These are phyloP conservation scores for Blastocystis sp. DNA, from an alignment of 352 stramenopile species.

Conservation along the genomic window DNA sequence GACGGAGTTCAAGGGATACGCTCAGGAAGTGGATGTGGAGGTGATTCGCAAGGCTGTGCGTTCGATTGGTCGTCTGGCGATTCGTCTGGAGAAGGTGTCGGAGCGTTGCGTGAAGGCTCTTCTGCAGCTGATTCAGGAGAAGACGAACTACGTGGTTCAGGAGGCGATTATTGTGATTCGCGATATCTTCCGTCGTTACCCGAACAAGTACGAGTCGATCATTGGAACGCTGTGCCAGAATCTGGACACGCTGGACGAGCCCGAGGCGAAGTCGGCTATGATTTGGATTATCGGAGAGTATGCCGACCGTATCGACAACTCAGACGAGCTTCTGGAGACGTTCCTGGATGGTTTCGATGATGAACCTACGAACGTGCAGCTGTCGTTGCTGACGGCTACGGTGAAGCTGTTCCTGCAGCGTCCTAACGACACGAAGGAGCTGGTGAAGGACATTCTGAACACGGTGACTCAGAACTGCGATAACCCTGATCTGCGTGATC, in stretches of 20 bases:
- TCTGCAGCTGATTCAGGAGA: conserved; percentile 94
- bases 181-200: conserved; percentile 98
- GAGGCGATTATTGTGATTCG: conserved; percentile 98
- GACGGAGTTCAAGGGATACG: conserved; percentile 96
- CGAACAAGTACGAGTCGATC: conserved; percentile 96
- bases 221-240: conserved; percentile 97
- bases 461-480: conserved; percentile 92
- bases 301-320: conserved; percentile 96
- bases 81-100: conserved; percentile 89
- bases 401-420: conserved; percentile 97
- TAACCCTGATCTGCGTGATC: conserved; percentile 92
- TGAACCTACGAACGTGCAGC: conserved; percentile 84
- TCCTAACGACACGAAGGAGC: conserved; percentile 71
- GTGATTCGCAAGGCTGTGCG: conserved; percentile 92
- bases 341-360: conserved; percentile 97
- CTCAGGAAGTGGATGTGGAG: conserved; percentile 94
- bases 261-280: conserved; percentile 93
- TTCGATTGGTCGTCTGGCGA: conserved; percentile 88
- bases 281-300: conserved; percentile 98
- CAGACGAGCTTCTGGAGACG: conserved; percentile 91
- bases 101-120: conserved; percentile 96
- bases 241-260: conserved; percentile 95
- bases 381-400: conserved; percentile 91
- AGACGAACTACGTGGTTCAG: conserved; percentile 97
- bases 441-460: conserved; percentile 91